Conservation (phyloP, 305 asterid genomes). For the Fraxinus paxiana region DNA sequence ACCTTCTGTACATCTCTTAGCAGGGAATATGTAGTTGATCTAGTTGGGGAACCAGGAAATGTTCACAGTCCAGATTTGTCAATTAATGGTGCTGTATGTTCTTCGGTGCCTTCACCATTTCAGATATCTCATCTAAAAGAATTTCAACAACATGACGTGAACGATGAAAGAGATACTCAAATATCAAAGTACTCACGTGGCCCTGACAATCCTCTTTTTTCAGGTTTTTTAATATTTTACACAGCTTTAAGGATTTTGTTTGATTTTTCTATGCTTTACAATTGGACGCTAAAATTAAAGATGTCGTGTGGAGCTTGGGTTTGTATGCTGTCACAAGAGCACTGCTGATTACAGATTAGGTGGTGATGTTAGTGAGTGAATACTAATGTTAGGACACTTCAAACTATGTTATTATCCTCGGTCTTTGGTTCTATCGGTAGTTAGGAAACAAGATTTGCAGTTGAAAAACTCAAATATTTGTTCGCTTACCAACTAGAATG, state of each 20-base stretch:
- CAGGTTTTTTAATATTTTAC: constrained; percentile 45
- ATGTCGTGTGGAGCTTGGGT: background rate
- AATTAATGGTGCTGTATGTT: constrained; percentile 51
- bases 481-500: background rate
- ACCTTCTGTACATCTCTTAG: constrained; percentile 20
- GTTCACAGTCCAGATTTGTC: constrained; percentile 77
- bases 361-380: background rate
- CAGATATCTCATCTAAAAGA: constrained; percentile 69
- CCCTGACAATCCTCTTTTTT: constrained; percentile 31
- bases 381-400: background rate
- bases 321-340: background rate
- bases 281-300: background rate
- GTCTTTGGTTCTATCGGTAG: background rate
- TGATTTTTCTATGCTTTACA: constrained; percentile 6
- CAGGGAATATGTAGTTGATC: constrained; percentile 92
- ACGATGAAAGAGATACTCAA: constrained; percentile 34
- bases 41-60: constrained; percentile 86
- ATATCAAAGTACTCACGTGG: constrained; percentile 37
- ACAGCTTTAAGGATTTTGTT: background rate
- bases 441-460: background rate
- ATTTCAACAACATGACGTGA: constrained; percentile 47
- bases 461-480: background rate
- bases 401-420: background rate
- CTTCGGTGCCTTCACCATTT: constrained; percentile 78
- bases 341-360: background rate